Evolutionary conservation across 2,329 filamentous ascomycete species (phyloP), one percentile per base, ranked within the genome.

Genomic region (Xylaria sp.): DNA sequence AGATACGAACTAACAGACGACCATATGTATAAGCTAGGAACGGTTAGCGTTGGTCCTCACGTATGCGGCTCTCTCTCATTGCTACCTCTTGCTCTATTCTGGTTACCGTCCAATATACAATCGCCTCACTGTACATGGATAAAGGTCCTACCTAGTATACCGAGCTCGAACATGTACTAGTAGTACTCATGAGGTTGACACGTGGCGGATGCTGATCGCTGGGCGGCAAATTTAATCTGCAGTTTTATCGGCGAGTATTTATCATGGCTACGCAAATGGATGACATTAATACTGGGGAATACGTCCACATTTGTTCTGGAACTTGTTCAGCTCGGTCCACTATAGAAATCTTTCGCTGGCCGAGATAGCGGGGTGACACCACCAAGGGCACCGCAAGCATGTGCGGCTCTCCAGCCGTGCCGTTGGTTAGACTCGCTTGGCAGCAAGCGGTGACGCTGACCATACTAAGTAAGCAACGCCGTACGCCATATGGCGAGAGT

Each of bases 341-440:
- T 41, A 39, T 58, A 39, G 48, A 46, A 48, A 44, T n/a, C 13
- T 37, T 48, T 56, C 63, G 63, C 63, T 63, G 25, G 18, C 61
- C 61, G 61, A 56, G n/a, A 15, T 13, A 34, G 51, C 61, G 52
- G 51, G 61, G 39, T 32, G 25, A 10, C 13, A 48, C 60, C 32
- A 20, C 39, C 46, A 34, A 28, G 25, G 44, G 5, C 44, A 41
- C 54, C 37, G 65, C 56, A 28, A 56, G 32, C 32, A 8, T 37
- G 58, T 37, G 34, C 44, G 52, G n/a, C 57, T 44, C 32, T 57
- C n/a, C 65, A 67, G 59, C 59, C 59, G 46, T 54, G 44, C 25
- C n/a, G 34, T 58, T 41, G 18, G 34, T 15, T 52, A n/a, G 28
- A 12, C 18, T 32, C 23, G 34, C 25, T 60, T 48, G 13, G 28